These are phyloP conservation scores for Ophiostoma angusticollis DNA, from an alignment of 2,329 filamentous ascomycete genomes.

Conservation along the genomic window DNA sequence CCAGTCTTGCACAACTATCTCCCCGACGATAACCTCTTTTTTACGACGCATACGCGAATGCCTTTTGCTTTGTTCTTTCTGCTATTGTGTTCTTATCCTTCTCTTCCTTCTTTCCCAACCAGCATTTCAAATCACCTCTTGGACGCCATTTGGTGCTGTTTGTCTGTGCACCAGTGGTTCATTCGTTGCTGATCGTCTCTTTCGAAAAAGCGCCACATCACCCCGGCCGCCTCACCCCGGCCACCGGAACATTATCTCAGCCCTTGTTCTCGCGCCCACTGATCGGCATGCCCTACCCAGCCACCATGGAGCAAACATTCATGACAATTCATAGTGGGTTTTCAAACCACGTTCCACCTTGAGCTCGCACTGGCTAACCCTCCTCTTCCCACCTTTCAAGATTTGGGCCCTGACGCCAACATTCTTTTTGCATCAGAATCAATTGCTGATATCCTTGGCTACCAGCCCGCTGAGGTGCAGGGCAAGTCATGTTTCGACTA, in stretches of 20 bases:
- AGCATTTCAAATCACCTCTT: no score
- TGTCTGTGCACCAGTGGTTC: no score
- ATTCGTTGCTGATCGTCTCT: no score
- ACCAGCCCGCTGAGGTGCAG: slow-evolving; percentile 61
- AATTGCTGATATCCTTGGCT: slow-evolving; percentile 70
- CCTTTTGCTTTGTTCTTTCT: no score
- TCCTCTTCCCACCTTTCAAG: slow-evolving; percentile 27
- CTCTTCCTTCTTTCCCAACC: background rate
- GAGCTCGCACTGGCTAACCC: background rate
- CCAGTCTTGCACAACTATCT: no score
- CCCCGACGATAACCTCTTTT: no score
- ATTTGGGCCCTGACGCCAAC: slow-evolving; percentile 61
- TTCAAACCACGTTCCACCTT: background rate
- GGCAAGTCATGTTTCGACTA: slow-evolving; percentile 73
- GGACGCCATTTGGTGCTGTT: no score
- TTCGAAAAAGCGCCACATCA: no score
- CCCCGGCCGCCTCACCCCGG: no score
- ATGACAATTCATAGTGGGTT: slow-evolving; percentile 77
- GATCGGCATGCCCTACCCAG: background rate
- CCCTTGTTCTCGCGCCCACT: slow-evolving; percentile 12
- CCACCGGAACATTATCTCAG: background rate
- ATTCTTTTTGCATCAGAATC: slow-evolving; percentile 78
- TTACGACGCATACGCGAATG: no score
- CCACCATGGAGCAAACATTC: slow-evolving; percentile 67
- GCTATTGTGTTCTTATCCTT: background rate